Percentiles rank a stretch among this genome's conserved stretches.
phyloP scores from a whole-genome alignment of 2,329 filamentous ascomycete genomes.

The Pyricularia grisea region DNA sequence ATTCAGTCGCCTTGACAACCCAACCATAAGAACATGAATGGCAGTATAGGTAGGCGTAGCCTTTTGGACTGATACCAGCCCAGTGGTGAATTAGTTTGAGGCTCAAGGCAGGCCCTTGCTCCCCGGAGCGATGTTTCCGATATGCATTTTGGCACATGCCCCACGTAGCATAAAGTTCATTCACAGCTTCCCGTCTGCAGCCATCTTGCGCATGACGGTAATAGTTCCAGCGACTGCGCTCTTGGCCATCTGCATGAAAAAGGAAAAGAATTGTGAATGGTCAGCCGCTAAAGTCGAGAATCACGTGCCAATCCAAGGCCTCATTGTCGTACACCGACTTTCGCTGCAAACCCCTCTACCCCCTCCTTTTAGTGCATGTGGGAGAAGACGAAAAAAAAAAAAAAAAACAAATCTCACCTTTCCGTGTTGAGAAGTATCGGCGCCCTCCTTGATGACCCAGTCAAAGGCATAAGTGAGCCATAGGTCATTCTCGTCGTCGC shows the following conservation, averaged over 20 bases:
- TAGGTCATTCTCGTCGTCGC: slow-evolving; percentile 14
- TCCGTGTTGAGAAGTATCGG: background rate
- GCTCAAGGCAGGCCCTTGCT: background rate
- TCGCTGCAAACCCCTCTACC: background rate
- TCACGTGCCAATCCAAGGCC: background rate
- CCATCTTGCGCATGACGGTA: background rate
- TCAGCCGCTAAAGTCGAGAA: background rate
- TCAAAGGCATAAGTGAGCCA: slow-evolving; percentile 23
- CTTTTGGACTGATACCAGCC: background rate
- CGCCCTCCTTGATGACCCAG: background rate
- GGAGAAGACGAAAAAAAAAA: background rate
- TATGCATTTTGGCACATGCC: background rate
- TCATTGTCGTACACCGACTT: background rate
- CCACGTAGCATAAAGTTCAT: background rate
- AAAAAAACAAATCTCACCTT: background rate
- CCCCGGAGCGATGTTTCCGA: background rate
- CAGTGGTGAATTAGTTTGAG: background rate
- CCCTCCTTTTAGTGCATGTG: background rate
- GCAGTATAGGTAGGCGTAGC: background rate
- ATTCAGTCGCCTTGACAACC: background rate
- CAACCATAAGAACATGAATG: too few species aligned
- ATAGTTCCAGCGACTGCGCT: background rate
- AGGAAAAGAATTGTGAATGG: background rate
- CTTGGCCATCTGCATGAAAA: background rate
- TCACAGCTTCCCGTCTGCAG: background rate